A percentile compares a stretch with the other conserved stretches of the same genome.
These are phyloP conservation scores for Ophiocordyceps unilateralis DNA, from an alignment of 2,329 filamentous ascomycete genomes.

Conservation along the genomic window DNA sequence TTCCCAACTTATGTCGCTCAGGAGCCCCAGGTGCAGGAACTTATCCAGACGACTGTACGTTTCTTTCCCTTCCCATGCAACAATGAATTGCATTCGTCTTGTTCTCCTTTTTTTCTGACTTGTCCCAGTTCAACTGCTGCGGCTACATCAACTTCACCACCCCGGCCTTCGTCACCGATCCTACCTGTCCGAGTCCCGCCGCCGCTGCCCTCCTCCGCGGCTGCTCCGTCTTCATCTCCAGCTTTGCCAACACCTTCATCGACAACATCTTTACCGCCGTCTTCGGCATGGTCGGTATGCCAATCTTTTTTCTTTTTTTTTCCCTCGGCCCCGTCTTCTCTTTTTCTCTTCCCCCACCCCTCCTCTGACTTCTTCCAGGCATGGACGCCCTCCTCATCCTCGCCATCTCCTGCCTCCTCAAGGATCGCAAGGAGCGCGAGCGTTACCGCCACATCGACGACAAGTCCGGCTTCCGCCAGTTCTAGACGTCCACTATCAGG, in stretches of 20 bases:
- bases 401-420: slow-evolving; percentile 57
- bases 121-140: slow-evolving; percentile 57
- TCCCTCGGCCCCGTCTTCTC: too few relatives aligned
- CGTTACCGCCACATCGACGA: slow-evolving; percentile 68
- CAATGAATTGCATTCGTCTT: too few relatives aligned
- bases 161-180: slow-evolving; percentile 54
- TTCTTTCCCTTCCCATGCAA: too few relatives aligned
- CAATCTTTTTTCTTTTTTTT: neutral
- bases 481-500: neutral
- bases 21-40: slow-evolving; percentile 37
- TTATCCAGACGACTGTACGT: slow-evolving; percentile 53
- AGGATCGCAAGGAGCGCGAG: slow-evolving; percentile 64
- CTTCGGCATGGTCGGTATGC: slow-evolving; percentile 58
- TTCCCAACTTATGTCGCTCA: slow-evolving; percentile 42
- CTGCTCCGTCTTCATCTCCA: slow-evolving; percentile 50
- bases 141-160: slow-evolving; percentile 59
- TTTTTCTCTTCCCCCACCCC: too few relatives aligned
- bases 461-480: slow-evolving; percentile 40
- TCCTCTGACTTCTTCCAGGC: slow-evolving; percentile 17
- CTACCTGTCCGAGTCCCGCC: slow-evolving; percentile 50
- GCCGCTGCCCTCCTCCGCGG: slow-evolving; percentile 53
- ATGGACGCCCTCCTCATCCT: slow-evolving; percentile 53
- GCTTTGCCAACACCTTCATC: slow-evolving; percentile 53
- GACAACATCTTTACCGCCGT: slow-evolving; percentile 63
- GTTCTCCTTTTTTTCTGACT: too few relatives aligned